These are phyloP conservation scores for Pilatotrama ljubarskyi DNA, from an alignment of 768 basidiomycete genomes.

Conservation along the genomic window DNA sequence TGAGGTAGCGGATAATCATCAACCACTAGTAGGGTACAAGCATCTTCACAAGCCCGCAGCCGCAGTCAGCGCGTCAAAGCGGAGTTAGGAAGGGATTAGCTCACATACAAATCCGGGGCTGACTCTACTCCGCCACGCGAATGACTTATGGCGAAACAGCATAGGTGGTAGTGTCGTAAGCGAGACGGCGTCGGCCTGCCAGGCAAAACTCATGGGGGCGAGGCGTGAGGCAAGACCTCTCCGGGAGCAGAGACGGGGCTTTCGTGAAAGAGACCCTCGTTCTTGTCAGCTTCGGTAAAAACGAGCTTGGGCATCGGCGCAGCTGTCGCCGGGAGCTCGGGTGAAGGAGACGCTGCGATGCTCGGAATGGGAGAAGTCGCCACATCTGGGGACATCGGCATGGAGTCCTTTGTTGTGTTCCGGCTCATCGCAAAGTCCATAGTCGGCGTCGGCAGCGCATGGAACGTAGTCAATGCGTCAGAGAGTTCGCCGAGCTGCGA, in stretches of 20 bases:
- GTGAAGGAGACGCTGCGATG: conserved; percentile 25
- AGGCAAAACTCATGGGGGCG: conserved; percentile 4
- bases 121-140: conserved; percentile 6
- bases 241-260: conserved; percentile 15
- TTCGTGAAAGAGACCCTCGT: conserved; percentile 17
- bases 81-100: background rate
- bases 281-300: conserved; percentile 15
- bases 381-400: conserved; percentile 26
- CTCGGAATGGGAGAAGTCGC: conserved; percentile 23
- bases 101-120: background rate
- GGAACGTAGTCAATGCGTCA: conserved; percentile 43
- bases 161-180: background rate
- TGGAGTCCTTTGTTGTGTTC: conserved; percentile 34
- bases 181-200: conserved; percentile 5
- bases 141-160: conserved; percentile 13
- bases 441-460: conserved; percentile 43
- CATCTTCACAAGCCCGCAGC: background rate
- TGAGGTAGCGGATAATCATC: background rate
- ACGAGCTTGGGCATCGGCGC: conserved; percentile 12
- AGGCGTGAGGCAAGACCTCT: conserved; percentile 12
- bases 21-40: background rate
- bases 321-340: conserved; percentile 10
- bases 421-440: conserved; percentile 38
- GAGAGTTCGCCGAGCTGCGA: conserved; percentile 58
- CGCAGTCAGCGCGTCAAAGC: background rate